Percentiles rank a stretch among this genome's conserved stretches.
Conservation (phyloP, 768 basidiomycete genomes). For the Mycena epipterygia region DNA sequence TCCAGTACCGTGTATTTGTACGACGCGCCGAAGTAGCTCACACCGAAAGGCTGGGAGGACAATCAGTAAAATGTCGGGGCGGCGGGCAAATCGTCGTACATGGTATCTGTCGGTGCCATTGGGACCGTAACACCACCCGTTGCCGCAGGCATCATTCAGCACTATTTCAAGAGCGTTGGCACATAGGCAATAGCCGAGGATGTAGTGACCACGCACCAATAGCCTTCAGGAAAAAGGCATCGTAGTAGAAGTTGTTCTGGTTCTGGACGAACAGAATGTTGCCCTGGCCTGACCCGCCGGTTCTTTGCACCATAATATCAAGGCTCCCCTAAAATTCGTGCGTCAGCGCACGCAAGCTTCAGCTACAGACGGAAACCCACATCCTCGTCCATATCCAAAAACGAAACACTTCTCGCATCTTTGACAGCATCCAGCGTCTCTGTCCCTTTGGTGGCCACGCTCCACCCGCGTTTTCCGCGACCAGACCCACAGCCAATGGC, state of each 20-base stretch:
- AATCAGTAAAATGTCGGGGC: neutral
- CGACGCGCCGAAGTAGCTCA: constrained; percentile 93
- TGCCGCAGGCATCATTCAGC: constrained; percentile 92
- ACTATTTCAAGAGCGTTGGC: constrained; percentile 60
- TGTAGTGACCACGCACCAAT: constrained; percentile 69
- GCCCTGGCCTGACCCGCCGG: constrained; percentile 73
- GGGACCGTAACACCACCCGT: constrained; percentile 77
- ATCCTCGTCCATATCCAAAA: constrained; percentile 96
- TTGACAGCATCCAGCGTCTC: constrained; percentile 73
- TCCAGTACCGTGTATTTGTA: constrained; percentile 98
- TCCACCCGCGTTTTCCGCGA: constrained; percentile 76
- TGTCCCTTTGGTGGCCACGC: constrained; percentile 64
- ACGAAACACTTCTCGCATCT: constrained; percentile 85
- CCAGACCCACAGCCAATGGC: constrained; percentile 72
- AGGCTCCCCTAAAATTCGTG: constrained; percentile 78
- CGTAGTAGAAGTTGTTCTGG: constrained; percentile 99
- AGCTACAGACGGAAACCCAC: constrained; percentile 60
- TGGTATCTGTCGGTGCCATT: constrained; percentile 78
- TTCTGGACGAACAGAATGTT: constrained; percentile 86
- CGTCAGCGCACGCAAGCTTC: neutral
- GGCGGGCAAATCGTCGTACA: constrained; percentile 60
- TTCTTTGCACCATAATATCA: constrained; percentile 93
- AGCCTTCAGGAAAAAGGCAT: constrained; percentile 98
- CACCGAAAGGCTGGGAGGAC: constrained; percentile 84
- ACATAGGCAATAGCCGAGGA: neutral